Base-by-base conservation (phyloP, 331 rosid genomes). In the Telfairia occidentalis region DNA sequence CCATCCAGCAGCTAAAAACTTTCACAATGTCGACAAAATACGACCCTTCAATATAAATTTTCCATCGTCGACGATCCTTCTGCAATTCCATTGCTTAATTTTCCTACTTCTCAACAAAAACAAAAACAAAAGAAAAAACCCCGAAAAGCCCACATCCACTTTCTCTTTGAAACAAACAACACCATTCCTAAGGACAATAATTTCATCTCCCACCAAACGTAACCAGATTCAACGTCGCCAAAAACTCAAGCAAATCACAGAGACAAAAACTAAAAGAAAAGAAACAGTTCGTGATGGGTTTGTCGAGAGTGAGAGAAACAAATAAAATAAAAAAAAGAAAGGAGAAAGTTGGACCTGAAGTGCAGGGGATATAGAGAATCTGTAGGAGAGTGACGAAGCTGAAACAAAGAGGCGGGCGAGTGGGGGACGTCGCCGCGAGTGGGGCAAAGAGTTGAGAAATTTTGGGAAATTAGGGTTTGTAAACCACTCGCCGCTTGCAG, bases 381-480 rank as follows among this genome's bases (percentile, higher is more conserved):
- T 55, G 16, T 18, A 60, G 50, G 70, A n/a, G 49, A 53, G 46
- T 61, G 79, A 65, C n/a, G 74, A 46, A 76, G 61, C 57, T 9
- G 79, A 26, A 49, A 50, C 61, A 18, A 45, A 74, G 79, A 37
- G 74, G 74, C 37, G 53, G 34, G 79, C 79, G 79, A 76, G 79
- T 76, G 79, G 60, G 79, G 73, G 29, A 19, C 35, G 53, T 19
- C 79, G 64, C 73, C 79, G 79, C 79, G 79, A 76, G 79, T 76
- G 79, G 74, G 74, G 79, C 35, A 63, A 34, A 64, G 74, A 49
- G 74, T 76, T 58, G 26, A 43, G 54, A 42, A 75, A 50, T 21
- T 76, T 76, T 48, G 74, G 79, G 79, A 50, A 76, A 76, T 76
- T 76, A 76, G 79, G 79, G 79, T 76, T 76, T 76, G 79, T 63